Conservation (phyloP, 192 early-diverging fungal genomes). For the Allomyces javanicus region DNA sequence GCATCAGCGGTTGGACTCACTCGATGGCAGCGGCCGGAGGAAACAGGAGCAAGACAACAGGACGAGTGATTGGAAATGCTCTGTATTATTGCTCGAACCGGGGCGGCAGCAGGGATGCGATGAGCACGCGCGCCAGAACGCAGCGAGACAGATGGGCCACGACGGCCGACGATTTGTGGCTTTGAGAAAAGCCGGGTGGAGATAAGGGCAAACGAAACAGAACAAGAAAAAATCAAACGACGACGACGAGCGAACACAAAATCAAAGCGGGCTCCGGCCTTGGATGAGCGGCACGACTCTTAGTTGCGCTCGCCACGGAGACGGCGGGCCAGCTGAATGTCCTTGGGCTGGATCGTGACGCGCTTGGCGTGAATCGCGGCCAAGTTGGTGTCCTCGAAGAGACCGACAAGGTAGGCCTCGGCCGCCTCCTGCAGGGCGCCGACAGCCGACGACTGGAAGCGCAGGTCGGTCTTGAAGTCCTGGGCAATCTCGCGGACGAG, state of each 20-base stretch:
- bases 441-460: constrained; percentile 98
- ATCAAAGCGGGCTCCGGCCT: too few relatives aligned
- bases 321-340: constrained; percentile 93
- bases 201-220: constrained; percentile 1
- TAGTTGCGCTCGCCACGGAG: constrained; percentile 60
- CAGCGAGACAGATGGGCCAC: too few relatives aligned
- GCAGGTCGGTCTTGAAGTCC: constrained; percentile 98
- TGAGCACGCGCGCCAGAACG: too few relatives aligned
- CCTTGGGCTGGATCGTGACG: constrained; percentile 99
- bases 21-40: too few relatives aligned
- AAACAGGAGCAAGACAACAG: too few relatives aligned
- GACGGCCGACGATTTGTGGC: not conserved
- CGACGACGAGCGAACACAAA: too few relatives aligned
- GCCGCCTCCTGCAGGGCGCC: constrained; percentile 98
- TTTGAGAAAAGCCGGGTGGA: constrained; percentile 4
- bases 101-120: too few relatives aligned
- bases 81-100: too few relatives aligned
- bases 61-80: too few relatives aligned
- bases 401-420: constrained; percentile 75
- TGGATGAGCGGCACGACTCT: not conserved
- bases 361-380: constrained; percentile 99
- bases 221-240: not conserved
- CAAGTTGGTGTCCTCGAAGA: constrained; percentile 97
- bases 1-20: too few relatives aligned
- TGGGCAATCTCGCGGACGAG: constrained; percentile 98